Percentiles rank a stretch among this genome's conserved stretches.
Evolutionary conservation across 1,139 yeast genomes (phyloP).

Genomic region (Taphrina confusa): DNA sequence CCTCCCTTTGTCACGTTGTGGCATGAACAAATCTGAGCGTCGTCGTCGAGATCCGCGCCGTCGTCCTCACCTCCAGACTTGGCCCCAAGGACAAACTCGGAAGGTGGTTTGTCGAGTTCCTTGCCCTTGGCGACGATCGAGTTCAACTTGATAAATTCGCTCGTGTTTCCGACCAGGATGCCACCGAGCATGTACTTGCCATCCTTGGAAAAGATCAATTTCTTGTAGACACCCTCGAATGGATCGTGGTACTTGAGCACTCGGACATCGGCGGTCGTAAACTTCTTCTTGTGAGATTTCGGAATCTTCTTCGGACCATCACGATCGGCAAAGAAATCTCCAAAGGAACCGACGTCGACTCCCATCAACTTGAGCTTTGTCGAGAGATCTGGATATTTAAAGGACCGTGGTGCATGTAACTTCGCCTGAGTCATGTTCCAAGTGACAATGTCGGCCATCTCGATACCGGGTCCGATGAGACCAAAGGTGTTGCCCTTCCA

Average conservation of each 20-base stretch:
- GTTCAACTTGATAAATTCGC: constrained; percentile 45
- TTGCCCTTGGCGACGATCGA: constrained; percentile 44
- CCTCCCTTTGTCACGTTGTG: constrained; percentile 46
- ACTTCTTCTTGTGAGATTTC: constrained; percentile 37
- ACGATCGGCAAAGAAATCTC: constrained; percentile 47
- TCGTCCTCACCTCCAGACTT: constrained; percentile 44
- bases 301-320: constrained; percentile 47
- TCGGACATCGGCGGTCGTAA: constrained; percentile 38
- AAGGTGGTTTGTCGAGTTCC: constrained; percentile 44
- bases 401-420: constrained; percentile 43
- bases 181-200: constrained; percentile 48
- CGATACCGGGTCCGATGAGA: constrained; percentile 47
- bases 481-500: constrained; percentile 48
- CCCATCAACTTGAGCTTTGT: constrained; percentile 48
- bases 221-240: constrained; percentile 46
- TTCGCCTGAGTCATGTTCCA: constrained; percentile 47
- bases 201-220: constrained; percentile 46
- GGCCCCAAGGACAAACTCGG: constrained; percentile 45
- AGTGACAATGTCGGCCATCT: constrained; percentile 47
- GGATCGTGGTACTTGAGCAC: constrained; percentile 46
- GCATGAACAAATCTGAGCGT: constrained; percentile 48
- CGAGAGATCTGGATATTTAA: constrained; percentile 46
- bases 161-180: constrained; percentile 46
- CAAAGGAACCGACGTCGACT: constrained; percentile 48
- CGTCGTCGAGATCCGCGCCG: constrained; percentile 45